Evolutionary conservation across 164 flowering plant species (phyloP).

Genomic region (Dillenia suffruticosa): DNA sequence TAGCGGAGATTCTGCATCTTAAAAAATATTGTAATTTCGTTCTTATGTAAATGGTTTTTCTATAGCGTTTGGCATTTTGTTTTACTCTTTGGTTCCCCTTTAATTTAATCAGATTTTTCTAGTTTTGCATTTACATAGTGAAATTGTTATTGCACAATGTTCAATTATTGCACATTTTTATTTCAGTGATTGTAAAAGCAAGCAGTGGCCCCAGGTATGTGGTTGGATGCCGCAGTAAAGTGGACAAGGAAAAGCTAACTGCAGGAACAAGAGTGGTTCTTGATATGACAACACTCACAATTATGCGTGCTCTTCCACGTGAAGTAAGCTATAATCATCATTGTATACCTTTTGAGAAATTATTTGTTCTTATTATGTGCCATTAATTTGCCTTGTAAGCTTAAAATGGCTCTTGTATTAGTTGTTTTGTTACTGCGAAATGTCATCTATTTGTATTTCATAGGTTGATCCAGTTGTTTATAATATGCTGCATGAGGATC

Average conservation of each 20-base stretch:
- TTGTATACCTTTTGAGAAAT: neutral
- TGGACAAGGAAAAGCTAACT: conserved; percentile 81
- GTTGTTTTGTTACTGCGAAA: neutral
- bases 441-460: conserved; percentile 8
- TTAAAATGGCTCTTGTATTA: neutral
- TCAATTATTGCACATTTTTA: no score
- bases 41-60: no score
- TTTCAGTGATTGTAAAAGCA: conserved; percentile 86
- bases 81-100: neutral
- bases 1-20: no score
- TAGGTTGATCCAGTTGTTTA: conserved; percentile 98
- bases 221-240: conserved; percentile 91
- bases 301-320: conserved; percentile 96
- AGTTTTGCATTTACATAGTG: no score
- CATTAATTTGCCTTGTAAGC: neutral
- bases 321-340: conserved; percentile 44
- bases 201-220: conserved; percentile 94
- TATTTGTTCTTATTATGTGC: neutral
- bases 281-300: conserved; percentile 91
- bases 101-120: neutral
- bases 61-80: neutral
- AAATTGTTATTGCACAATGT: no score
- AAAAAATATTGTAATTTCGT: no score
- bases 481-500: conserved; percentile 98
- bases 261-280: conserved; percentile 93